A percentile compares a stretch with the other conserved stretches of the same genome.
These are phyloP conservation scores for Pichia sp. DNA, from an alignment of 1,139 yeast genomes.

Conservation along the genomic window DNA sequence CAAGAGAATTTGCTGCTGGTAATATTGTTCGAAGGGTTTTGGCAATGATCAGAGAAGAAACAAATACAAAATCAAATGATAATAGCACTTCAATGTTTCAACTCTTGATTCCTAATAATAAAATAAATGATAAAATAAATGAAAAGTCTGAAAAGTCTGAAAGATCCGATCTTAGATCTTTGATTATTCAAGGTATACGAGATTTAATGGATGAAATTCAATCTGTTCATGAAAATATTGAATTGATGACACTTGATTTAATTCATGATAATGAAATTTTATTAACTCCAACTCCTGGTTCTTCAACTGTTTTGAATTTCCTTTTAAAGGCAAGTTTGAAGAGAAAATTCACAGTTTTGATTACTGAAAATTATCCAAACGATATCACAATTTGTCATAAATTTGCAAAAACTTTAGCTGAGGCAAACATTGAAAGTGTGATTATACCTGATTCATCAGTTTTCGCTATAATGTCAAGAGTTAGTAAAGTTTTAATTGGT, in stretches of 20 bases:
- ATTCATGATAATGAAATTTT: constrained; percentile 92
- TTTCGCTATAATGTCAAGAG: constrained; percentile 94
- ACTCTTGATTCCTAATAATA: constrained; percentile 52
- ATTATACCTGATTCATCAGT: constrained; percentile 90
- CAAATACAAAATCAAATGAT: constrained; percentile 25
- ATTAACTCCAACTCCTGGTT: constrained; percentile 89
- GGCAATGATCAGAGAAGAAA: constrained; percentile 82
- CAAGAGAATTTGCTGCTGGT: constrained; percentile 80
- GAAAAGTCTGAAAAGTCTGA: constrained; percentile 35
- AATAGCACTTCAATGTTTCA: constrained; percentile 82
- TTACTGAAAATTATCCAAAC: constrained; percentile 90
- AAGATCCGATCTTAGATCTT: constrained; percentile 63
- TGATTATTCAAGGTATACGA: constrained; percentile 88
- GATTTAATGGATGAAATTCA: constrained; percentile 89
- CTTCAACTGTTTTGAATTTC: constrained; percentile 83
- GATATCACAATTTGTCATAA: constrained; percentile 67
- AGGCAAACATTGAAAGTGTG: constrained; percentile 83
- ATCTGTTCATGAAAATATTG: constrained; percentile 85
- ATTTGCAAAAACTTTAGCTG: constrained; percentile 74
- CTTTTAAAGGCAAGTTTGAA: constrained; percentile 81
- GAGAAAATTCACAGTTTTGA: constrained; percentile 86
- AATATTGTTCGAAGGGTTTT: constrained; percentile 86
- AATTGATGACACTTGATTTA: constrained; percentile 83
- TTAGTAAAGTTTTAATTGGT: constrained; percentile 92
- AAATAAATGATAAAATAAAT: constrained; percentile 6